Percentiles rank a stretch among this genome's conserved stretches.
Evolutionary conservation across 108 stramenopile genomes (phyloP).

Genomic region (Skeletonema potamos): DNA sequence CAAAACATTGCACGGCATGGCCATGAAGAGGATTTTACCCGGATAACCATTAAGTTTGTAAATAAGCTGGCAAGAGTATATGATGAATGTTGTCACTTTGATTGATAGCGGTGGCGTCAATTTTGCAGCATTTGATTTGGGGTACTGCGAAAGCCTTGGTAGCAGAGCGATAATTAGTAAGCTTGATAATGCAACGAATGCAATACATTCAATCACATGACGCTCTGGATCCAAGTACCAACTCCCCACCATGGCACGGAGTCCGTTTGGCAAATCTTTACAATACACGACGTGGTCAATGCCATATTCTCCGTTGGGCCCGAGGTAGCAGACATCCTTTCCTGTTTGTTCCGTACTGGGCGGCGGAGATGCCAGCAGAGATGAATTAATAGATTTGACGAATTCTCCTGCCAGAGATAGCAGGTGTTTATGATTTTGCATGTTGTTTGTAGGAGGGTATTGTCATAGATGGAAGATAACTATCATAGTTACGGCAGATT

Average conservation of each 20-base stretch:
- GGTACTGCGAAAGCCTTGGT: slow-evolving; percentile 29
- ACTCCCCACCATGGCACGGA: slow-evolving; percentile 40
- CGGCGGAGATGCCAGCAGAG: slow-evolving; percentile 32
- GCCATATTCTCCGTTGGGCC: slow-evolving; percentile 36
- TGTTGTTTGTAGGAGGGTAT: too few species aligned
- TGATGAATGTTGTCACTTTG: slow-evolving; percentile 30
- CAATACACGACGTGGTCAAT: slow-evolving; percentile 24
- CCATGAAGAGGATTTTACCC: slow-evolving; percentile 43
- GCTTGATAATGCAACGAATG: slow-evolving; percentile 19
- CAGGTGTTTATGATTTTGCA: too few species aligned
- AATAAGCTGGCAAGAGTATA: slow-evolving; percentile 20
- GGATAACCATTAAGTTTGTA: slow-evolving; percentile 51
- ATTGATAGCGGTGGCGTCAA: slow-evolving; percentile 31
- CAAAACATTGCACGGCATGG: slow-evolving; percentile 48
- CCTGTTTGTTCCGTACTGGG: slow-evolving; percentile 33
- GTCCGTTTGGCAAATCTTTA: slow-evolving; percentile 44
- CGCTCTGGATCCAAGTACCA: slow-evolving; percentile 48
- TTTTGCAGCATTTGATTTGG: slow-evolving; percentile 15
- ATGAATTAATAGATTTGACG: slow-evolving; percentile 35
- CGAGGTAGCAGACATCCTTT: slow-evolving; percentile 45
- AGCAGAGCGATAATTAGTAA: slow-evolving; percentile 18
- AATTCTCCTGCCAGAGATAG: slow-evolving; percentile 25
- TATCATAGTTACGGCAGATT: too few species aligned
- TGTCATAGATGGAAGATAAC: too few species aligned
- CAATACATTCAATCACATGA: slow-evolving; percentile 39